Evolutionary conservation across 495 filamentous ascomycete species (phyloP), one percentile per base, ranked within the genome.

Genomic region (Copromyces sp.): DNA sequence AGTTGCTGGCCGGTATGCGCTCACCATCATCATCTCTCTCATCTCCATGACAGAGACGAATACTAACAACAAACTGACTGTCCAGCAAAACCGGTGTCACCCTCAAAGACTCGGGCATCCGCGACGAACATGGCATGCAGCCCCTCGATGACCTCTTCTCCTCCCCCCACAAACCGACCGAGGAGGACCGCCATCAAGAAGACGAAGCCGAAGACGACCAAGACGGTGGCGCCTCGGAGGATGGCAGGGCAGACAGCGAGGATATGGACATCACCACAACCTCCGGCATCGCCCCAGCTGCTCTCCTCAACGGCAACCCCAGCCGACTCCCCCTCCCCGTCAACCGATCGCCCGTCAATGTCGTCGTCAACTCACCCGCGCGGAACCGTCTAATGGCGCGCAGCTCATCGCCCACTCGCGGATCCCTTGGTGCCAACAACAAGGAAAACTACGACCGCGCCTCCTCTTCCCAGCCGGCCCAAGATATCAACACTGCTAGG

Each of bases 71-170:
- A 24, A 24, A 24, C 24, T 24, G 0, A 12, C 14, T 17, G 39
- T 16, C n/a, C 75, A 86, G 84, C 39, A 88, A 95, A 87, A 99
- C 95, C 9, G 95, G 95, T 32, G 85, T 96, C 39, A 92, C 89
- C 1, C 80, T 99, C 38, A 87, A 88, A 78, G 93, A 98, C 81
- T 88, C 86, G 70, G 93, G 93, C 47, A 82, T 91, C 70, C 90
- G 93, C 82, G 94, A 98, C 82, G 95, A 94, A 78, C 84, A 97
- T 86, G 95, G 96, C 80, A 87, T 99, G 82, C 94, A 98, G 80
- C 89, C 90, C 41, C 86, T 97, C 70, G 91, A 93, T 35, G 87
- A 86, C 68, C 88, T 97, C 75, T 98, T 97, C 81, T 97, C 94
- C 4, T 97, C 95, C 12, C 94, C 95, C 39, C 89, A 70, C 47